phyloP scores from a whole-genome alignment of 1,284 basidiomycete genomes.

The Rhodotorula sp. region DNA sequence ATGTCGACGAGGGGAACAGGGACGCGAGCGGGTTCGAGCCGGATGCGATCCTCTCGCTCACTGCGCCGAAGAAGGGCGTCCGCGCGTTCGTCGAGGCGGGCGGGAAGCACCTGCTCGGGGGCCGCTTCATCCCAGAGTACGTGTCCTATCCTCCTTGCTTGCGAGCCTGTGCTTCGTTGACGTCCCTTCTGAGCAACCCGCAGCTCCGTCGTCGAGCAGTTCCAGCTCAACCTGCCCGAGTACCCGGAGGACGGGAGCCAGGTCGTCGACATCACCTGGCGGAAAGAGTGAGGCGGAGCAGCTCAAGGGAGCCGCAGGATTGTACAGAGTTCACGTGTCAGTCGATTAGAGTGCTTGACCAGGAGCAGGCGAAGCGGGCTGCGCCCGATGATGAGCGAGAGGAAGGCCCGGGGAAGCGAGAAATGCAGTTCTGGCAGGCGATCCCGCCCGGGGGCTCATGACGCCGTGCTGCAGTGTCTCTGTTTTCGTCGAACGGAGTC shows the following conservation, averaged over 20 bases:
- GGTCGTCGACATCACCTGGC: conserved; percentile 41
- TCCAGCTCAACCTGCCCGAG: conserved; percentile 57
- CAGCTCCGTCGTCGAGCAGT: conserved; percentile 70
- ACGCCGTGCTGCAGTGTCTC: no score
- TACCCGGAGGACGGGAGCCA: conserved; percentile 40
- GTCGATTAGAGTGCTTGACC: no score
- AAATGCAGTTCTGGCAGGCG: no score
- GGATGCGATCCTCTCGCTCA: conserved; percentile 71
- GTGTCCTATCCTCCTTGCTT: conserved; percentile 57
- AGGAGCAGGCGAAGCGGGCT: no score
- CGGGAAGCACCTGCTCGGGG: conserved; percentile 83
- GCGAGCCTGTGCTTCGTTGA: conserved; percentile 5
- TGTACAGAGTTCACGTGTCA: no score
- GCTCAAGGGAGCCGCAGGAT: no score
- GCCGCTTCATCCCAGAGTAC: conserved; percentile 66
- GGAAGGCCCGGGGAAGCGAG: no score
- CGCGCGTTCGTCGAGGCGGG: conserved; percentile 62
- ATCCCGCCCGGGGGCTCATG: no score
- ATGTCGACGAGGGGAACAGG: conserved; percentile 76
- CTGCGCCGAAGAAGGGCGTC: conserved; percentile 89
- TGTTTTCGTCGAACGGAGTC: no score
- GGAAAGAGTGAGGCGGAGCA: conserved; percentile 5
- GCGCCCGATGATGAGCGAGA: no score
- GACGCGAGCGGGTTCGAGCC: conserved; percentile 40
- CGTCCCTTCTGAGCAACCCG: not conserved